These are phyloP conservation scores for Aspergillus leporis DNA, from an alignment of 495 filamentous ascomycete genomes.

Conservation along the genomic window DNA sequence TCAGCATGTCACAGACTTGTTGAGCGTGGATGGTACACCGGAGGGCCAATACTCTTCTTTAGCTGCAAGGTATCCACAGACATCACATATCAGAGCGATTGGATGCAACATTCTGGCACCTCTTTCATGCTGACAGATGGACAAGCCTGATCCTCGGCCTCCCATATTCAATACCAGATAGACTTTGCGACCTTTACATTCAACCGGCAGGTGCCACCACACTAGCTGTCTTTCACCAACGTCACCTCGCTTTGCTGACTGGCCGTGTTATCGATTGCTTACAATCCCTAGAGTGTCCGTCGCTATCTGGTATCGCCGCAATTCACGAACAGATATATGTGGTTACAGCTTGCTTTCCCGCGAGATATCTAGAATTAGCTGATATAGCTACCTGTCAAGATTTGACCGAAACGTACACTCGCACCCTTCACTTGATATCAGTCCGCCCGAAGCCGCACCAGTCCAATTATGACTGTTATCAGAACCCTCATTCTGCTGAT, in stretches of 20 bases:
- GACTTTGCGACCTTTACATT: background rate
- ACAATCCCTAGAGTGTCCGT: background rate
- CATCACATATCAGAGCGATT: background rate
- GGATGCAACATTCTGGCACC: background rate
- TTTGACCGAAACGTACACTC: background rate
- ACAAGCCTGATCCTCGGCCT: background rate
- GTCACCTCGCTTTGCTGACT: background rate
- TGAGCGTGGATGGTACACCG: background rate
- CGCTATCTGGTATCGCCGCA: background rate
- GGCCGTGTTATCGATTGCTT: background rate
- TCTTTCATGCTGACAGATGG: background rate
- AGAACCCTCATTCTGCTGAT: too few species aligned
- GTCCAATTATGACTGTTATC: too few species aligned
- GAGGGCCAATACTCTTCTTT: background rate
- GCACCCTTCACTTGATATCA: too few species aligned
- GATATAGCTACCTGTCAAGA: background rate
- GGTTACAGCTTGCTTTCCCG: background rate
- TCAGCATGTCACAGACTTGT: background rate
- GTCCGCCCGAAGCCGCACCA: too few species aligned
- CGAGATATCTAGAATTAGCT: background rate
- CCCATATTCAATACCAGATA: background rate
- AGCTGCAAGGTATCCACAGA: background rate
- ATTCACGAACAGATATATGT: background rate
- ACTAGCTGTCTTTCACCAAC: background rate
- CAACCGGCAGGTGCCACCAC: background rate